Percentiles rank a stretch among this genome's conserved stretches.
phyloP scores from a whole-genome alignment of 2,329 filamentous ascomycete species.

The Fusarium azukiicola region DNA sequence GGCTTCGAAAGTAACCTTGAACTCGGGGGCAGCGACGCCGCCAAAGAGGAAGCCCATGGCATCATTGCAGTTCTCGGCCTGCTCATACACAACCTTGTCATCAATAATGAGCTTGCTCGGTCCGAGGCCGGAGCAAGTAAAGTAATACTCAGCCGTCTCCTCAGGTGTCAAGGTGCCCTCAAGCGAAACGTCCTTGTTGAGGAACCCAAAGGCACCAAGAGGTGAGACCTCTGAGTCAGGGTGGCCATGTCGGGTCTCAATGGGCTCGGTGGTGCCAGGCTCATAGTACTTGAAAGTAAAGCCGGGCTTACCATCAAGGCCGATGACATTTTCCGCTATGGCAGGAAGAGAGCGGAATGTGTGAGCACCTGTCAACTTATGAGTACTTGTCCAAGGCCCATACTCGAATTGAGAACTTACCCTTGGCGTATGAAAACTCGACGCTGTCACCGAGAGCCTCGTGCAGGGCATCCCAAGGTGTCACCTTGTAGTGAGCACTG shows the following conservation, averaged over 20 bases:
- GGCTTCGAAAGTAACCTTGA: conserved; percentile 54
- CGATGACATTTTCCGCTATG: conserved; percentile 54
- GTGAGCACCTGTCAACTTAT: conserved; percentile 49
- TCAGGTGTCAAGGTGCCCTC: conserved; percentile 57
- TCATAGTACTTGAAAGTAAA: conserved; percentile 59
- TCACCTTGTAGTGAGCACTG: conserved; percentile 60
- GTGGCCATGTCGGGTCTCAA: conserved; percentile 51
- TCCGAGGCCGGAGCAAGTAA: conserved; percentile 58
- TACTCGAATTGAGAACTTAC: conserved; percentile 25
- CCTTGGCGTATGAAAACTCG: conserved; percentile 57
- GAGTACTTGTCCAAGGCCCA: neutral
- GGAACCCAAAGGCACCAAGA: conserved; percentile 47
- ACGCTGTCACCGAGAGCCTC: conserved; percentile 53
- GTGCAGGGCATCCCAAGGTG: conserved; percentile 59
- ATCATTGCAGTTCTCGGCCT: conserved; percentile 57
- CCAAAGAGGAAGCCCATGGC: conserved; percentile 62
- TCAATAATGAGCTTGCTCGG: conserved; percentile 57
- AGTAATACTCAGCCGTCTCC: conserved; percentile 58
- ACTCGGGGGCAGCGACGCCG: conserved; percentile 55
- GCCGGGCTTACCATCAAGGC: conserved; percentile 58
- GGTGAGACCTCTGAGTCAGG: conserved; percentile 52
- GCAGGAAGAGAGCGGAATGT: conserved; percentile 52
- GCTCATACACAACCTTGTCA: conserved; percentile 57
- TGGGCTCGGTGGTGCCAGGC: conserved; percentile 50
- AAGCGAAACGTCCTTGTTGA: conserved; percentile 55